Conservation (phyloP, 805 yeast genomes). For the Sugiyamaella mastotermitis region DNA sequence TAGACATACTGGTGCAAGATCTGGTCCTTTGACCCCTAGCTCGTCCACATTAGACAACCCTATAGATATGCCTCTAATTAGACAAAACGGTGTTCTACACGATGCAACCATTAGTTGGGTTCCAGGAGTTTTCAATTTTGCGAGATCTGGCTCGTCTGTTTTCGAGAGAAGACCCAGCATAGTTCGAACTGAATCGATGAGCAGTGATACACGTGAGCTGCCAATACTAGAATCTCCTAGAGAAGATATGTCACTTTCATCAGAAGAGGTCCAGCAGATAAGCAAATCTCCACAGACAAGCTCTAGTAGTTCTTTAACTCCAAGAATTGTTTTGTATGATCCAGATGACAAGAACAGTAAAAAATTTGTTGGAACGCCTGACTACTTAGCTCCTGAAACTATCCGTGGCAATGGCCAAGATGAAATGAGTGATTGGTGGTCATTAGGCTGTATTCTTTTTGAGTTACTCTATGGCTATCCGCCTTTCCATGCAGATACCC, state of each 20-base stretch:
- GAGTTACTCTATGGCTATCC: conserved; percentile 92
- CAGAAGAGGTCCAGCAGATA: background rate
- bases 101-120: conserved; percentile 18
- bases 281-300: background rate
- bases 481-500: conserved; percentile 82
- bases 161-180: conserved; percentile 5
- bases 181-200: conserved; percentile 10
- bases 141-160: conserved; percentile 8
- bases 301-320: background rate
- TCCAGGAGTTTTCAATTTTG: conserved; percentile 23
- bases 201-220: no score
- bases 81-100: background rate
- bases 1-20: conserved; percentile 43
- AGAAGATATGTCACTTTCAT: conserved; percentile 34
- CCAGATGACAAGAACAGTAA: conserved; percentile 52
- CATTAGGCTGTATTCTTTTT: conserved; percentile 90
- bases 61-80: background rate
- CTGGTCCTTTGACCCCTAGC: background rate
- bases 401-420: conserved; percentile 79
- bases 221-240: background rate
- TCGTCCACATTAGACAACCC: background rate
- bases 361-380: conserved; percentile 94
- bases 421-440: conserved; percentile 97
- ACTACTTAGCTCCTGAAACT: conserved; percentile 95
- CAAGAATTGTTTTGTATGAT: conserved; percentile 46